Conservation (phyloP, 2,329 filamentous ascomycete genomes). For the Nigrospora oryzae region DNA sequence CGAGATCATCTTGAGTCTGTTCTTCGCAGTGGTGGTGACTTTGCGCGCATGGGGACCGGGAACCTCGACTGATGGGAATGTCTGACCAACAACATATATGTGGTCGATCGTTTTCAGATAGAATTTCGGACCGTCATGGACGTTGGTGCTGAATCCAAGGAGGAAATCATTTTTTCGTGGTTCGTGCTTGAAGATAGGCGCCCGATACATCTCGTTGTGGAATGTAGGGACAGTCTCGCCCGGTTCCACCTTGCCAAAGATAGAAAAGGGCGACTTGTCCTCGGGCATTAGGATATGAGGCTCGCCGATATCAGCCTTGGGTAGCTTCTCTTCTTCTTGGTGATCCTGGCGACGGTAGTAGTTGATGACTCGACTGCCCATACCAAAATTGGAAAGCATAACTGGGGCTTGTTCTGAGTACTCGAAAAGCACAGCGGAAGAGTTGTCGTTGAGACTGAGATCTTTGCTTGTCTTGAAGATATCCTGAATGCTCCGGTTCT, state of each 20-base stretch:
- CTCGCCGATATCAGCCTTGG: constrained; percentile 81
- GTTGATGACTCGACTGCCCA: constrained; percentile 94
- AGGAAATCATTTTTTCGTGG: constrained; percentile 77
- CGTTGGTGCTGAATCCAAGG: constrained; percentile 73
- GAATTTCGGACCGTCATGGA: constrained; percentile 68
- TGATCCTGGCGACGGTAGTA: constrained; percentile 85
- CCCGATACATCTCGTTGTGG: constrained; percentile 92
- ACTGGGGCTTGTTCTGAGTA: constrained; percentile 92
- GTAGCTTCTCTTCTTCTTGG: constrained; percentile 63
- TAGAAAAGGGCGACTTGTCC: constrained; percentile 90
- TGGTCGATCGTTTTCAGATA: constrained; percentile 86
- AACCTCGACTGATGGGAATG: constrained; percentile 85
- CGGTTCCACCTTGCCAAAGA: constrained; percentile 87
- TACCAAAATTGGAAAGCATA: constrained; percentile 91
- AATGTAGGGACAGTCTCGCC: constrained; percentile 86
- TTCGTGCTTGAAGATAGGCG: constrained; percentile 84
- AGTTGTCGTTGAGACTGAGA: constrained; percentile 81
- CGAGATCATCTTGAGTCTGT: constrained; percentile 90
- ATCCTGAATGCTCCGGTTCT: constrained; percentile 68
- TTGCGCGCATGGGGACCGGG: constrained; percentile 90
- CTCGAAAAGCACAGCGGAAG: constrained; percentile 79
- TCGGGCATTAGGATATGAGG: constrained; percentile 81
- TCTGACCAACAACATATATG: constrained; percentile 83
- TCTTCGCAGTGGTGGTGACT: constrained; percentile 95
- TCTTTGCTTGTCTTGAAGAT: constrained; percentile 76